Percentiles rank a stretch among this genome's conserved stretches.
phyloP scores from a whole-genome alignment of 75 land plant species.

The Ceratopteris richardii region DNA sequence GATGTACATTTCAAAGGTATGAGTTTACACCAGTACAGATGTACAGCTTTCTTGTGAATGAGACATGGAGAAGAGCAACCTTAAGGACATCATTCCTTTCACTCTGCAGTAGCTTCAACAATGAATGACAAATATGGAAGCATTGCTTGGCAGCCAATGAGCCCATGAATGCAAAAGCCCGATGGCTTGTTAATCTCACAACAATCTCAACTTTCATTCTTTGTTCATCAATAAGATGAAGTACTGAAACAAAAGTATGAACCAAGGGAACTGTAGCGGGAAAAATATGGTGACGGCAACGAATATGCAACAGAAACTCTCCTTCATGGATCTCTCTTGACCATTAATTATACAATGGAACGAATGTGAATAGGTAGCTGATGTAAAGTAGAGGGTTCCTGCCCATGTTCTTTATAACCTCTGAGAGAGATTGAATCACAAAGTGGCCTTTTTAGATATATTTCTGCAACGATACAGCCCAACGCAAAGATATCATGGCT shows the following conservation, averaged over 20 bases:
- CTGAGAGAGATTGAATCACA: conserved; percentile 55
- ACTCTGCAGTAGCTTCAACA: conserved; percentile 32
- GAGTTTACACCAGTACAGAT: too few species aligned
- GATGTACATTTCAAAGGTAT: too few species aligned
- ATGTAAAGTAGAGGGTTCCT: conserved; percentile 36
- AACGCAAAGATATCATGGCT: conserved; percentile 64
- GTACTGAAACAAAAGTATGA: conserved; percentile 62
- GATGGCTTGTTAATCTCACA: conserved; percentile 58
- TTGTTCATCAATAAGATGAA: conserved; percentile 50
- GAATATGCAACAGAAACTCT: conserved; percentile 57
- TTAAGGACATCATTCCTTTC: too few species aligned
- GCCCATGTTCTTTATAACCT: conserved; percentile 35
- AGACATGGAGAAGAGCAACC: too few species aligned
- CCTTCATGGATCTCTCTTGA: conserved; percentile 59
- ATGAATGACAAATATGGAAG: conserved; percentile 47
- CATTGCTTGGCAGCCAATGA: conserved; percentile 70
- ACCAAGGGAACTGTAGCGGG: conserved; percentile 50
- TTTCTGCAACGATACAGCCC: conserved; percentile 77
- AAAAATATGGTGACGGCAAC: conserved; percentile 67
- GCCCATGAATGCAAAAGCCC: conserved; percentile 64
- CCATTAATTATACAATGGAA: conserved; percentile 51
- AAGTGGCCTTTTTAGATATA: conserved; percentile 63
- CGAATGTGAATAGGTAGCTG: conserved; percentile 53
- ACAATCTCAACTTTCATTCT: conserved; percentile 52
- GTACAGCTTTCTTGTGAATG: too few species aligned